Base-by-base conservation (phyloP, 768 basidiomycete genomes). In the Pisolithus microcarpus region DNA sequence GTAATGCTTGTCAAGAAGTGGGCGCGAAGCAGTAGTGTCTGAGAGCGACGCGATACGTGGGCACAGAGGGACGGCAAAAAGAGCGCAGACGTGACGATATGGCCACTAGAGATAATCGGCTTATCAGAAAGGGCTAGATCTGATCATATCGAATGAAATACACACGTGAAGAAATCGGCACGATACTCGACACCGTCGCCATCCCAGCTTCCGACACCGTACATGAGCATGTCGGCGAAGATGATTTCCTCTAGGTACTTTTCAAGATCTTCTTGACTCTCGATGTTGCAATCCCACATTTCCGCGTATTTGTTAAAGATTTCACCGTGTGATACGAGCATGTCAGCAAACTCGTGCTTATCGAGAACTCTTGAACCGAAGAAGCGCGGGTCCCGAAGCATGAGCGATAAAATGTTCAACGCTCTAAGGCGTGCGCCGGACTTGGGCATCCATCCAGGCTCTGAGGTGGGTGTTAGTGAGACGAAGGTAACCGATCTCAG, bases 151-250 rank as follows among this genome's bases (percentile, higher is more conserved):
- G 30, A 7, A 59, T 55, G 19, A 9, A 47, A 47, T 10, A 71
- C 82, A 56, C 55, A 86, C 83, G 71, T 61, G 72, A 81, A 79
- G 66, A 88, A 86, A 56, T 87, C 82, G 0, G 80, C 81, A 43
- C 75, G 75, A 67, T 83, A 84, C 47, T 63, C 58, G 7, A 34
- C 53, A 26, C 56, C 56, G 21, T 51, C 50, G 36, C 59, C 60
- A 4, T 70, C 66, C 73, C 77, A 83, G 30, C 80, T 83, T 34
- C 74, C 75, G 23, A 84, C 69, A 0, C 76, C 82, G 55, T 82
- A 88, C 49, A 85, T 71, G n/a, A 85, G 59, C 0, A 67, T 68
- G 46, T 72, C 72, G 43, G 72, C 69, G 79, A 82, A 88, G 7
- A 69, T 61, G 10, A 90, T 62, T 60, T 89, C 85, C 58, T 82